These are phyloP conservation scores for Talaromyces sp. DNA, from an alignment of 2,329 filamentous ascomycete species.

Conservation along the genomic window DNA sequence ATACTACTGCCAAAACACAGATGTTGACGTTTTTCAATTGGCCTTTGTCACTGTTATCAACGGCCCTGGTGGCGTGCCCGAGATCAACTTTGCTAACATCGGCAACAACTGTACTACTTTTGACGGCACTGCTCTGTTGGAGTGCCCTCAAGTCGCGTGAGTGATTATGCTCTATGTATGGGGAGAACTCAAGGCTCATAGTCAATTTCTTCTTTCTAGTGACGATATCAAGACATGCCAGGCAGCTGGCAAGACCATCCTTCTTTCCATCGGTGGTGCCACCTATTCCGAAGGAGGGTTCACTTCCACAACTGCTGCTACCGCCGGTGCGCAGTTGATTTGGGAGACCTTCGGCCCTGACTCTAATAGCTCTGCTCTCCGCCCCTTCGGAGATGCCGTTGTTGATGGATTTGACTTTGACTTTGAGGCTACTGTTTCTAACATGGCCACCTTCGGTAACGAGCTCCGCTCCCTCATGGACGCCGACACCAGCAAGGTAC, in stretches of 20 bases:
- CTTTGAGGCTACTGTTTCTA: slow-evolving; percentile 59
- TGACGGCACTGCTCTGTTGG: slow-evolving; percentile 54
- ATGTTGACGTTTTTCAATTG: slow-evolving; percentile 25
- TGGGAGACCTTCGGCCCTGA: slow-evolving; percentile 69
- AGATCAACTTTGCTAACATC: slow-evolving; percentile 63
- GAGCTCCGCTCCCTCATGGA: slow-evolving; percentile 57
- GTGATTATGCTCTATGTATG: slow-evolving; percentile 22
- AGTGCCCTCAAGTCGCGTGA: slow-evolving; percentile 64
- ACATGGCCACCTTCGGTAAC: slow-evolving; percentile 60
- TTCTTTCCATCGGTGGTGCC: slow-evolving; percentile 68
- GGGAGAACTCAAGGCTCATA: slow-evolving; percentile 12
- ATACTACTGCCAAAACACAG: slow-evolving; percentile 53
- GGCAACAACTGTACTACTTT: slow-evolving; percentile 61
- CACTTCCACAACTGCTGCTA: slow-evolving; percentile 50
- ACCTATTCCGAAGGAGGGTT: slow-evolving; percentile 69
- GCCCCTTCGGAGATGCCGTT: slow-evolving; percentile 64
- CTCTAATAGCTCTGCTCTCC: slow-evolving; percentile 45
- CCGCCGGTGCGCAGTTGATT: slow-evolving; percentile 57
- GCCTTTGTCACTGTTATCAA: slow-evolving; percentile 36
- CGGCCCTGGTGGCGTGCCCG: slow-evolving; percentile 47
- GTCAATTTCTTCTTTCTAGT: slow-evolving; percentile 25
- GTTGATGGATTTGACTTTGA: slow-evolving; percentile 77
- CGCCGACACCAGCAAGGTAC: slow-evolving; percentile 45
- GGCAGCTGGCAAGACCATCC: slow-evolving; percentile 63
- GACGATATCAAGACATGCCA: slow-evolving; percentile 59